Evolutionary conservation across 306 rosid genomes (phyloP).

Genomic region (Medicago lupulina): DNA sequence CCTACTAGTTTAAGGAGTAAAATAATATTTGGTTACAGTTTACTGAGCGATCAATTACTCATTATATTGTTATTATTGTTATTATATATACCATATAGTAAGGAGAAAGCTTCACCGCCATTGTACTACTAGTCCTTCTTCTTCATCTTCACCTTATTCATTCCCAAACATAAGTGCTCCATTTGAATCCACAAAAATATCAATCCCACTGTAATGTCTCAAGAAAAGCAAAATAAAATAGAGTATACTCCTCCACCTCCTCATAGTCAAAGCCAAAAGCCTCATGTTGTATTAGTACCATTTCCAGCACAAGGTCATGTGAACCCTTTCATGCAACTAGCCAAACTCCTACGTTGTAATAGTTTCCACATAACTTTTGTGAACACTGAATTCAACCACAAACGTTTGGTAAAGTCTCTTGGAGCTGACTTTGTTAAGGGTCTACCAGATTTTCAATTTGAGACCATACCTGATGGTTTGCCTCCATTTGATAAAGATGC

Average conservation of each 20-base stretch:
- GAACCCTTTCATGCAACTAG: conserved; percentile 20
- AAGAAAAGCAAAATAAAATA: too few relatives aligned
- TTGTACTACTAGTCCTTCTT: too few relatives aligned
- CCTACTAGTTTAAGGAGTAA: too few relatives aligned
- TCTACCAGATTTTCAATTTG: conserved; percentile 21
- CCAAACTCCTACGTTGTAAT: conserved; percentile 3
- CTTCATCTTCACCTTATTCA: too few relatives aligned
- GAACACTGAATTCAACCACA: conserved; percentile 25
- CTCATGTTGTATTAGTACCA: conserved; percentile 20
- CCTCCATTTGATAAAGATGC: conserved; percentile 16
- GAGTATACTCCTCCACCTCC: neutral
- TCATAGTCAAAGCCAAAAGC: neutral
- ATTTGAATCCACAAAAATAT: too few relatives aligned
- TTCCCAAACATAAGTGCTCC: too few relatives aligned
- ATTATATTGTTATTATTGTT: too few relatives aligned
- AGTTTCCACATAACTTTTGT: conserved; percentile 28
- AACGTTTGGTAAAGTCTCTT: conserved; percentile 10
- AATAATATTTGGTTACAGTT: too few relatives aligned
- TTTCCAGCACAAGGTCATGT: conserved; percentile 30
- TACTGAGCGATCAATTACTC: too few relatives aligned
- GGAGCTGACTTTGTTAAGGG: conserved; percentile 1
- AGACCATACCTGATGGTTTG: conserved; percentile 31
- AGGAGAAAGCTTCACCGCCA: too few relatives aligned
- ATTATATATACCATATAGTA: too few relatives aligned
- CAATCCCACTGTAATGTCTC: too few relatives aligned